phyloP scores from a whole-genome alignment of 1,139 yeast genomes.

The Hanseniaspora gamundiae region DNA sequence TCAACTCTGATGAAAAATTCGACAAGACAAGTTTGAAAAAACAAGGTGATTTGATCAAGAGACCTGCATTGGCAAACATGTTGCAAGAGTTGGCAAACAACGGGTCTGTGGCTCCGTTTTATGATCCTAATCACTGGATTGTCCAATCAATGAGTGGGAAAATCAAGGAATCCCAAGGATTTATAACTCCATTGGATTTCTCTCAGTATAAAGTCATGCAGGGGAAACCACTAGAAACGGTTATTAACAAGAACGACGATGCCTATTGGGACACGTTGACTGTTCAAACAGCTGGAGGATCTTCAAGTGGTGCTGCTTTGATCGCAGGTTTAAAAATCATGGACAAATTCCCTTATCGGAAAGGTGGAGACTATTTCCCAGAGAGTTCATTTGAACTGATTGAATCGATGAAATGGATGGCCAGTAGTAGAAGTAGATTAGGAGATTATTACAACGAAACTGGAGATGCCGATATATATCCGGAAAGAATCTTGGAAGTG shows the following conservation, averaged over 20 bases:
- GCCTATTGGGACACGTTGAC: constrained; percentile 34
- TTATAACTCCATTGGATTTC: constrained; percentile 53
- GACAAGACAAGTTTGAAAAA: constrained; percentile 23
- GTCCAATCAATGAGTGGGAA: constrained; percentile 40
- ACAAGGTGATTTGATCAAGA: constrained; percentile 46
- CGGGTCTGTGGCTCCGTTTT: constrained; percentile 68
- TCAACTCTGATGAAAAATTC: constrained; percentile 20
- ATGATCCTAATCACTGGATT: constrained; percentile 73
- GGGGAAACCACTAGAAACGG: constrained; percentile 40
- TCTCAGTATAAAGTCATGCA: constrained; percentile 43
- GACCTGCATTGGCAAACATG: constrained; percentile 56
- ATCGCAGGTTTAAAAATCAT: constrained; percentile 60
- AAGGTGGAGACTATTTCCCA: constrained; percentile 33
- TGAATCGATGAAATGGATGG: constrained; percentile 91
- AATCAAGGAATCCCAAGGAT: constrained; percentile 43
- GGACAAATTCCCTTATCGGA: constrained; percentile 30
- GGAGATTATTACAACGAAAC: constrained; percentile 42
- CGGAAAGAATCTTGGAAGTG: constrained; percentile 26
- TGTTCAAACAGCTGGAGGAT: constrained; percentile 60
- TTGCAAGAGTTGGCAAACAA: constrained; percentile 54
- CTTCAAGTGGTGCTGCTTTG: constrained; percentile 76
- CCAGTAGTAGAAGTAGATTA: constrained; percentile 66
- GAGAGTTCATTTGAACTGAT: constrained; percentile 54
- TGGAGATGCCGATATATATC: constrained; percentile 5
- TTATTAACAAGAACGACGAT: constrained; percentile 16